Evolutionary conservation across 1,139 yeast genomes (phyloP).

Genomic region (Candida tropicalis): DNA sequence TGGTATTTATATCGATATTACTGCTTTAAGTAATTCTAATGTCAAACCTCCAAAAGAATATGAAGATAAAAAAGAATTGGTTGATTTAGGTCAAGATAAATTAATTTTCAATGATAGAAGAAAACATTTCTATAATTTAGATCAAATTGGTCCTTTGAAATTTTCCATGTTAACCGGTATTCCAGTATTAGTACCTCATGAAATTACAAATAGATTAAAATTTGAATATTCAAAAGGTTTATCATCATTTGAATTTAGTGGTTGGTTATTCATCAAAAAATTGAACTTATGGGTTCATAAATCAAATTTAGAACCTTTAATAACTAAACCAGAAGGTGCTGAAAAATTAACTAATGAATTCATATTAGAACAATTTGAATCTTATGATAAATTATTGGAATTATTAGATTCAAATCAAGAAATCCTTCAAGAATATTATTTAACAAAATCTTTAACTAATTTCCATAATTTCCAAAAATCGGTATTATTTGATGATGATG

Average conservation of each 20-base stretch:
- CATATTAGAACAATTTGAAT: conserved; percentile 14
- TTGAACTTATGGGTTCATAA: conserved; percentile 32
- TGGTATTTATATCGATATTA: conserved; percentile 43
- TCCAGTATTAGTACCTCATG: conserved; percentile 33
- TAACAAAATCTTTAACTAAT: conserved; percentile 31
- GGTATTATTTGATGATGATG: conserved; percentile 27
- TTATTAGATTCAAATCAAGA: conserved; percentile 25
- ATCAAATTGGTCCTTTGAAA: conserved; percentile 37
- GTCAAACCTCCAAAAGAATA: conserved; percentile 28
- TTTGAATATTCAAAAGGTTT: conserved; percentile 31
- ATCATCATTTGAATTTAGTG: conserved; percentile 21
- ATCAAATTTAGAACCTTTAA: conserved; percentile 15
- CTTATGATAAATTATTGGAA: conserved; percentile 22
- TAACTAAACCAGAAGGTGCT: neutral
- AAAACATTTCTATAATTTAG: conserved; percentile 33
- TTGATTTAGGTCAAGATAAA: conserved; percentile 14
- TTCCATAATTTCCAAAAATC: conserved; percentile 30
- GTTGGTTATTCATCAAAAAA: conserved; percentile 24
- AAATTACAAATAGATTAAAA: conserved; percentile 26
- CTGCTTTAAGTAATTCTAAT: conserved; percentile 35
- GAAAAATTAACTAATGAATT: neutral
- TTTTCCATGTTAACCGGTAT: conserved; percentile 36
- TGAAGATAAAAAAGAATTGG: conserved; percentile 9
- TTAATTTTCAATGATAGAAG: conserved; percentile 6
- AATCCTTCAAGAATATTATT: conserved; percentile 32